A percentile compares a stretch with the other conserved stretches of the same genome.
These are phyloP conservation scores for Lupinus albus DNA, from an alignment of 306 rosid genomes.

Conservation along the genomic window DNA sequence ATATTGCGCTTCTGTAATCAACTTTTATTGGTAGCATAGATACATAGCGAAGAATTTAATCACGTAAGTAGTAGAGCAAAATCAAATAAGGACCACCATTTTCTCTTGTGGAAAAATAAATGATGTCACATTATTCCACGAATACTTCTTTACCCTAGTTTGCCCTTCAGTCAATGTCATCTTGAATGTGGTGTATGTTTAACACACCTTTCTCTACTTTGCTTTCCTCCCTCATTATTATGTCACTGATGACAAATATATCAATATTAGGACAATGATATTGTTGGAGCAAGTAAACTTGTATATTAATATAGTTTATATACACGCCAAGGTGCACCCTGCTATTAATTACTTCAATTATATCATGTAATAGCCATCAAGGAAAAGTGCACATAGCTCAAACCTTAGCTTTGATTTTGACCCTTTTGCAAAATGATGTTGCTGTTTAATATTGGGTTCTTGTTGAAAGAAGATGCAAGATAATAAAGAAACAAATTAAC, in stretches of 20 bases:
- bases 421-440: background rate
- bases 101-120: slow-evolving; percentile 25
- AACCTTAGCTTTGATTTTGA: slow-evolving; percentile 17
- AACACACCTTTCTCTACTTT: background rate
- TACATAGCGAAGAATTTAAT: background rate
- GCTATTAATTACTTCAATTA: background rate
- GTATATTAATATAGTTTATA: background rate
- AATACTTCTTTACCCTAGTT: slow-evolving; percentile 15
- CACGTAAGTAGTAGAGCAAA: background rate
- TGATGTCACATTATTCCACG: slow-evolving; percentile 38
- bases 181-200: slow-evolving; percentile 30
- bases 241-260: slow-evolving; percentile 40
- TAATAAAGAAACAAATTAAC: background rate
- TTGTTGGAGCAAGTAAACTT: slow-evolving; percentile 20
- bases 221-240: slow-evolving; percentile 23
- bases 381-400: slow-evolving; percentile 18
- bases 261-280: background rate
- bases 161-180: slow-evolving; percentile 35
- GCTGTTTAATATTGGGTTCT: background rate
- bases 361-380: slow-evolving; percentile 7
- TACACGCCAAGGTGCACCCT: slow-evolving; percentile 1
- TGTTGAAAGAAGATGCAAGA: background rate
- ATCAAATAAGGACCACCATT: slow-evolving; percentile 28
- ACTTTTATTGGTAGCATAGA: background rate
- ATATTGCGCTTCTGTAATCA: slow-evolving; percentile 18